Evolutionary conservation across 176 grass and related monocot genomes (phyloP), one percentile per base, ranked within the genome.

Genomic region (Thalia dealbata): DNA sequence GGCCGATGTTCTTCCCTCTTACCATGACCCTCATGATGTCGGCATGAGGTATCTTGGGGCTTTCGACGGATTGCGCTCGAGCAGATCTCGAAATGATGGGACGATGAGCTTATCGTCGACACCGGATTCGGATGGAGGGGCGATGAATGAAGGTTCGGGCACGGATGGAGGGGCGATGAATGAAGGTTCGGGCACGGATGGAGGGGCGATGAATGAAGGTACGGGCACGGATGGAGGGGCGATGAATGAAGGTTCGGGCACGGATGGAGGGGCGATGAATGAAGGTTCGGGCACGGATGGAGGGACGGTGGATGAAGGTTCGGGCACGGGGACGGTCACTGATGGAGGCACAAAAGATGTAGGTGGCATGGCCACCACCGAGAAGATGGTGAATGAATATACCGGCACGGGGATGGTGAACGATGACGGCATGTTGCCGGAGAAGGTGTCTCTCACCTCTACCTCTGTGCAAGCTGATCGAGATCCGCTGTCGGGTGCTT

Each of bases 91-190:
- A 83, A 85, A 25, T 0, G 64, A 79, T 73, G 82, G 68, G 21
- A 23, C 59, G 81, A 62, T 80, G 52, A 82, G 84, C 52, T 19
- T 71, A 2, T 68, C 75, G 13, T 78, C 58, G 83, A 86, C 32
- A 65, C 89, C 82, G 76, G 84, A 78, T 80, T 91, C 89, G 0
- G 89, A 91, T 43, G 82, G 73, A 21, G 10, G 54, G 3, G 82
- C 64, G 3, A 76, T 74, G 1, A 45, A 26, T 51, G 77, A 63
- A 63, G n/a, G 23, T 63, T 13, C 13, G 25, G 60, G 4, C 4
- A 38, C 32, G 3, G 32, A 38, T 38, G 32, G 32, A 38, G 32
- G 32, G 3, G 4, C 32, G 4, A 1, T 2, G 4, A 4, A 38
- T 38, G 1, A 2, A 38, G 32, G 32, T 4, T n/a, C n/a, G n/a